Evolutionary conservation across 352 stramenopile genomes (phyloP), one percentile per base, ranked within the genome.

Genomic region (Phytophthora pluvialis): DNA sequence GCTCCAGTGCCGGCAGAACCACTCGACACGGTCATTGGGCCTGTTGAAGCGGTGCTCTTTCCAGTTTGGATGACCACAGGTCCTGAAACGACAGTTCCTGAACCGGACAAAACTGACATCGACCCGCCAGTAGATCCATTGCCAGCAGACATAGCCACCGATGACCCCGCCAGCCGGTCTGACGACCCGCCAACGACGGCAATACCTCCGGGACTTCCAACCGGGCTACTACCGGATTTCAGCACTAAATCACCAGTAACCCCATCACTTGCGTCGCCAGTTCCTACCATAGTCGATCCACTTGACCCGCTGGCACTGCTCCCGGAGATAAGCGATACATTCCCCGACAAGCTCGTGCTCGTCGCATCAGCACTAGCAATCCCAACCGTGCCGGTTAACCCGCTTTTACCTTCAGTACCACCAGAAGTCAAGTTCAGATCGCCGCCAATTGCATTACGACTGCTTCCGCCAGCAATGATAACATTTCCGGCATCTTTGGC

Each of bases 251-350:
- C 33, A 29, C 64, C 64, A 28, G 52, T 56, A 46, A 42, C 28
- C 44, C 64, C 64, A 52, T 72, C 64, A 21, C 10, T n/a, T 43
- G 64, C 32, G 21, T 72, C 39, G 25, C 64, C 64, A 42, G 64
- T 72, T 62, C 31, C 50, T 32, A 71, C n/a, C 8, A 43, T 16
- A 29, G 28, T 42, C 6, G 39, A 62, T 3, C 63, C 63, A 48
- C 55, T 71, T 29, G 43, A 11, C 18, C 63, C 63, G 10, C 55
- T 62, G 13, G 7, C 28, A 58, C 45, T 40, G 16, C 5, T 52
- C 21, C 64, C 64, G 4, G 57, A 60, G 1, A 48, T 28, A 60
- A 72, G 29, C 5, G 58, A 62, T 31, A 68, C 25, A 46, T 55
- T 60, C 8, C 64, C 64, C 7, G 64, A 68, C 39, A 56, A 57